These are phyloP conservation scores for Rhodocollybia butyracea DNA, from an alignment of 768 basidiomycete genomes.

Conservation along the genomic window DNA sequence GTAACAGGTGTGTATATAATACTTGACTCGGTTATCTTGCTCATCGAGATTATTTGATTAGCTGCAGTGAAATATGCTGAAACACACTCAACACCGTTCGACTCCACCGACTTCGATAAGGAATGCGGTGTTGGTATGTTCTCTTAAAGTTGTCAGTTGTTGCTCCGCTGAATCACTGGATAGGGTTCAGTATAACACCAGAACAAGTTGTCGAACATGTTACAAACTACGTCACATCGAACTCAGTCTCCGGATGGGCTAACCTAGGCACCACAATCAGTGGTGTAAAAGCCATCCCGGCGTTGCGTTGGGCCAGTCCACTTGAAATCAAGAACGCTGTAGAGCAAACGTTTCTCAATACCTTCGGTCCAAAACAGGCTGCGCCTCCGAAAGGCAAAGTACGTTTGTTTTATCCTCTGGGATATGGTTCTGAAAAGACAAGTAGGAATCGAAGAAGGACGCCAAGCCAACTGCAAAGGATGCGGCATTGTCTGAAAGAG, in stretches of 20 bases:
- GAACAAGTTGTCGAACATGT: conserved; percentile 59
- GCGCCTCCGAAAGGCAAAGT: conserved; percentile 70
- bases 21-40: not conserved
- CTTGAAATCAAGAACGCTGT: conserved; percentile 82
- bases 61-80: conserved; percentile 79
- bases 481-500: conserved; percentile 24
- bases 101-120: conserved; percentile 69
- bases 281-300: conserved; percentile 55
- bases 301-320: conserved; percentile 78
- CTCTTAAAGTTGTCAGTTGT: not conserved
- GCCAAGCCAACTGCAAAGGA: conserved; percentile 25
- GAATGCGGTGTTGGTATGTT: conserved; percentile 85
- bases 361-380: conserved; percentile 71
- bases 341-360: conserved; percentile 62
- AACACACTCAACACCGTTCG: conserved; percentile 52
- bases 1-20: conserved; percentile 61
- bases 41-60: conserved; percentile 22
- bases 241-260: conserved; percentile 66
- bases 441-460: conserved; percentile 49
- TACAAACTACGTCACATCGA: conserved; percentile 52
- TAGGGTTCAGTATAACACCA: conserved; percentile 78
- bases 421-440: not conserved
- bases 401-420: conserved; percentile 1
- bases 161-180: not conserved
- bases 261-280: conserved; percentile 67